Evolutionary conservation across 176 grass and related monocot genomes (phyloP).

Genomic region (Ensete glaucum): DNA sequence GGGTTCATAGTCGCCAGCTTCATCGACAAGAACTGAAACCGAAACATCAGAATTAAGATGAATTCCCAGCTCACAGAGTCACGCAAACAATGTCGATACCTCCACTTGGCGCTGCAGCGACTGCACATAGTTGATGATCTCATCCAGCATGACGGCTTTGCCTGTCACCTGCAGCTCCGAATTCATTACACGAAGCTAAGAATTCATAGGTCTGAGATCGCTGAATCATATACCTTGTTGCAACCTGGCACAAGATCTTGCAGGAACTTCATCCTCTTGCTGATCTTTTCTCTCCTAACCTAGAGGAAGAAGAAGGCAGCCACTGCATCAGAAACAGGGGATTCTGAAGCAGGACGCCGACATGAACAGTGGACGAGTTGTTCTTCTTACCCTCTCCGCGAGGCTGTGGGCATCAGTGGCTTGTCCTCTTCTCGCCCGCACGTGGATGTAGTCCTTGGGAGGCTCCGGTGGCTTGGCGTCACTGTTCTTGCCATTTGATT

Average conservation of each 20-base stretch:
- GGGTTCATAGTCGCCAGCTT: conserved; percentile 49
- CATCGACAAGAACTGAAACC: conserved; percentile 57
- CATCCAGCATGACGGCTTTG: conserved; percentile 70
- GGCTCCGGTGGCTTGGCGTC: conserved; percentile 11
- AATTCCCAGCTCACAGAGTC: neutral
- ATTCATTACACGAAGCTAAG: neutral
- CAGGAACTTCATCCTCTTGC: conserved; percentile 66
- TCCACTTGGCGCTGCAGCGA: conserved; percentile 73
- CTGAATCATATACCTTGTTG: conserved; percentile 36
- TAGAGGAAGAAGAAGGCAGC: conserved; percentile 7
- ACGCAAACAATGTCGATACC: conserved; percentile 12
- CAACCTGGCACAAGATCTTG: conserved; percentile 60
- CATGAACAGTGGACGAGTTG: neutral
- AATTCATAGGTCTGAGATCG: neutral
- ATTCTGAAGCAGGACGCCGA: neutral
- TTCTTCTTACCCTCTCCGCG: conserved; percentile 42
- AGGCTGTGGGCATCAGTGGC: conserved; percentile 73
- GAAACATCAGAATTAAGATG: neutral
- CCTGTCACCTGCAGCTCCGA: conserved; percentile 42
- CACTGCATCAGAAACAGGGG: neutral
- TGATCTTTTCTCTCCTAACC: conserved; percentile 64
- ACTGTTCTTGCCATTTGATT: neutral
- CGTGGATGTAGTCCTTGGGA: conserved; percentile 56
- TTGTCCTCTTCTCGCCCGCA: conserved; percentile 55
- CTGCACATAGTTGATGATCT: conserved; percentile 76